Evolutionary conservation across 1,139 yeast genomes (phyloP).

Genomic region (Pichia sp.): DNA sequence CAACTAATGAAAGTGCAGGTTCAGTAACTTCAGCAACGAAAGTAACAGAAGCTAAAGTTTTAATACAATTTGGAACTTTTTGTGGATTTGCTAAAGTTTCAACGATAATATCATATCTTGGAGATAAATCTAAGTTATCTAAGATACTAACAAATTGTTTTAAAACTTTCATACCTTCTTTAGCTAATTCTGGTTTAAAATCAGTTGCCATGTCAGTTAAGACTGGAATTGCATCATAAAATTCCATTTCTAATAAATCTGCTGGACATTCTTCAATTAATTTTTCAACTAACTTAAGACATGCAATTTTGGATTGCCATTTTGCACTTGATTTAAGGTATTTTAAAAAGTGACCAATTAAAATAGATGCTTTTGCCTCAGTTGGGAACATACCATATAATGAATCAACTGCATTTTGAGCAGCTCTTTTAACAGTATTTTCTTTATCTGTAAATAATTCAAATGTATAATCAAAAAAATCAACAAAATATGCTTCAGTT

Average conservation of each 20-base stretch:
- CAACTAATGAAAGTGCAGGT: slow-evolving; percentile 83
- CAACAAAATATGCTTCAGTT: slow-evolving; percentile 66
- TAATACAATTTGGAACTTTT: slow-evolving; percentile 84
- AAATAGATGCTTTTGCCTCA: slow-evolving; percentile 72
- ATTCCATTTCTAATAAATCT: slow-evolving; percentile 77
- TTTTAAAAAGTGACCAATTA: slow-evolving; percentile 53
- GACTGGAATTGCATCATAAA: slow-evolving; percentile 74
- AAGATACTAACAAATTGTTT: slow-evolving; percentile 69
- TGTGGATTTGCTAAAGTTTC: slow-evolving; percentile 86
- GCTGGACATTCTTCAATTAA: slow-evolving; percentile 76
- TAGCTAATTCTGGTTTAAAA: slow-evolving; percentile 92
- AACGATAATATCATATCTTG: slow-evolving; percentile 79
- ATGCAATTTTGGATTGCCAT: slow-evolving; percentile 88
- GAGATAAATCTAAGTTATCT: slow-evolving; percentile 87
- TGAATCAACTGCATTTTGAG: slow-evolving; percentile 62
- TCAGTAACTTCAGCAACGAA: slow-evolving; percentile 98
- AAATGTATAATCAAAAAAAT: slow-evolving; percentile 49
- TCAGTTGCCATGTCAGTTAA: slow-evolving; percentile 88
- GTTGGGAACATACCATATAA: slow-evolving; percentile 63
- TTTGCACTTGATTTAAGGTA: slow-evolving; percentile 81
- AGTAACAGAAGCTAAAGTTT: slow-evolving; percentile 85
- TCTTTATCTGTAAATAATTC: slow-evolving; percentile 82
- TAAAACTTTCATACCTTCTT: slow-evolving; percentile 70
- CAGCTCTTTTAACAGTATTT: slow-evolving; percentile 75
- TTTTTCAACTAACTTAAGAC: slow-evolving; percentile 65